These are phyloP conservation scores for Cladosporium austrohemisphaericum DNA, from an alignment of 2,329 filamentous ascomycete species.

Conservation along the genomic window DNA sequence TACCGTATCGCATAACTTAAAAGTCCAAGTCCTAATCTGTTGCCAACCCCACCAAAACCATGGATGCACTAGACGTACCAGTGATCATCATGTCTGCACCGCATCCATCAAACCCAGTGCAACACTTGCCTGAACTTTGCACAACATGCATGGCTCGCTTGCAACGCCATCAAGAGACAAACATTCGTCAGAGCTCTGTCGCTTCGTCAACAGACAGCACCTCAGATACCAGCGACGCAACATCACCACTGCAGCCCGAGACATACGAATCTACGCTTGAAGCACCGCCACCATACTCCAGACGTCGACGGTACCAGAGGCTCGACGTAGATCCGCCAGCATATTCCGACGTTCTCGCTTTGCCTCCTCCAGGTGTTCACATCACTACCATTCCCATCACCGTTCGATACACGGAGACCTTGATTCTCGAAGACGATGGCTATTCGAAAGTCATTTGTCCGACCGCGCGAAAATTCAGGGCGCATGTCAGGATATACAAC, in stretches of 20 bases:
- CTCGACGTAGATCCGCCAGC: neutral
- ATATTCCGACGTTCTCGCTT: neutral
- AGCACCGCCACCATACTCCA: conserved; percentile 9
- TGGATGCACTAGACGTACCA: neutral
- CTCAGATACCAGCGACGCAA: neutral
- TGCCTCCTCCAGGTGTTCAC: neutral
- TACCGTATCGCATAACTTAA: no score
- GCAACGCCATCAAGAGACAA: conserved; percentile 1
- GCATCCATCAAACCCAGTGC: neutral
- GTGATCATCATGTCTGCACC: neutral
- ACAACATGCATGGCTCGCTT: neutral
- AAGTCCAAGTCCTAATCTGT: no score
- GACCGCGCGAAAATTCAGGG: conserved; percentile 1
- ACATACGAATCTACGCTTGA: neutral
- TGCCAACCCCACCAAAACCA: no score
- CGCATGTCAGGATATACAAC: neutral
- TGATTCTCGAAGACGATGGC: conserved; percentile 9
- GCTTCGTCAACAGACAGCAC: neutral
- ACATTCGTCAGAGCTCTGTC: neutral
- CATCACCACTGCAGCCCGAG: neutral
- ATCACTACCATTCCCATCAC: neutral
- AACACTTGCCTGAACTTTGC: conserved; percentile 2
- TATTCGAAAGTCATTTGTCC: conserved; percentile 7
- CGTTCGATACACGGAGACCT: conserved; percentile 1
- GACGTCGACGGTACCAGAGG: conserved; percentile 1